Conservation (phyloP, 768 basidiomycete genomes). For the Boletellus sp. region DNA sequence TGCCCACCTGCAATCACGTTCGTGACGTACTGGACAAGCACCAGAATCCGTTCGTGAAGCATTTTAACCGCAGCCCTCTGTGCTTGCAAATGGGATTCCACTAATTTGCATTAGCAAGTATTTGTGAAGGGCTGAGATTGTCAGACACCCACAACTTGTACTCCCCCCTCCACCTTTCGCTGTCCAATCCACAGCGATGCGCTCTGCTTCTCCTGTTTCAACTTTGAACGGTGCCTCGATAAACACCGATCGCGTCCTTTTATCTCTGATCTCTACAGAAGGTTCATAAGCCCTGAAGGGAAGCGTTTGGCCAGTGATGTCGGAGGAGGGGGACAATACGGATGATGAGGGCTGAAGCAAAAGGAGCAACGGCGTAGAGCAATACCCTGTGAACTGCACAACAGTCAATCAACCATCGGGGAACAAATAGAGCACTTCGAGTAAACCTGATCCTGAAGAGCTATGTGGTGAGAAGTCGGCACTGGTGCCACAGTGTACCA, state of each 20-base stretch:
- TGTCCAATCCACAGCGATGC: conserved; percentile 97
- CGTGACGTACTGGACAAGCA: conserved; percentile 84
- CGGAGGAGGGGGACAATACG: conserved; percentile 40
- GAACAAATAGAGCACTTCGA: neutral
- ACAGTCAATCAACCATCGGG: neutral
- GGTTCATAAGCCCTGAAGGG: conserved; percentile 95
- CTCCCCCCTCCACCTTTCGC: conserved; percentile 81
- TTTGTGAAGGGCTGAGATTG: neutral
- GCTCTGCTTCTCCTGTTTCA: conserved; percentile 97
- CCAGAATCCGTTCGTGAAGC: conserved; percentile 85
- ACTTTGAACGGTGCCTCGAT: conserved; percentile 84
- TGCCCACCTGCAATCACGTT: conserved; percentile 67
- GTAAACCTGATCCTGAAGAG: conserved; percentile 79
- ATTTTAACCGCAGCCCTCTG: conserved; percentile 95
- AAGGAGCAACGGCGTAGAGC: conserved; percentile 87
- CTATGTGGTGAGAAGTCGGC: conserved; percentile 72
- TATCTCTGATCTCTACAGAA: conserved; percentile 78
- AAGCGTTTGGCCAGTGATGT: conserved; percentile 66
- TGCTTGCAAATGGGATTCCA: conserved; percentile 85
- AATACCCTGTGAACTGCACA: conserved; percentile 73
- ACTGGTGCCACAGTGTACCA: conserved; percentile 91
- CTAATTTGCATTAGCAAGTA: conserved; percentile 38
- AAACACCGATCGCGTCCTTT: conserved; percentile 72
- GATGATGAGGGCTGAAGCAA: conserved; percentile 58
- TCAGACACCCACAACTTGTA: conserved; percentile 60